These are phyloP conservation scores for Ochromonas danica DNA, from an alignment of 108 stramenopile genomes.

Conservation along the genomic window DNA sequence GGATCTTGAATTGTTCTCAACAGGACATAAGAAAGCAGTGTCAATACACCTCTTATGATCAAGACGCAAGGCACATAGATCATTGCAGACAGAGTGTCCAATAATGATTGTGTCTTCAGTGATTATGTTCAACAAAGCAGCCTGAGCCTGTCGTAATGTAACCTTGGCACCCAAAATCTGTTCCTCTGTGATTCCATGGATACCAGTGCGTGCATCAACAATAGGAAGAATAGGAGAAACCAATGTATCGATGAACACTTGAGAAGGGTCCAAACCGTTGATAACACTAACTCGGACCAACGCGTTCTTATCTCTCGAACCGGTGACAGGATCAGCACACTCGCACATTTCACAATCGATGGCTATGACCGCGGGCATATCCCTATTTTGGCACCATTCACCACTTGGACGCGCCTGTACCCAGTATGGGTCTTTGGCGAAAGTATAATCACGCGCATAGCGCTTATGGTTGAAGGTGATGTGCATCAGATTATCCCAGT, in stretches of 20 bases:
- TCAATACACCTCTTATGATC: slow-evolving; percentile 75
- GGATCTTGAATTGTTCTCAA: slow-evolving; percentile 22
- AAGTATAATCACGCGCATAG: slow-evolving; percentile 22
- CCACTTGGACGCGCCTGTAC: background rate
- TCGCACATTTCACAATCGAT: slow-evolving; percentile 99
- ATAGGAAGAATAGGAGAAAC: slow-evolving; percentile 88
- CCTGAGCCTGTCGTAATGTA: slow-evolving; percentile 86
- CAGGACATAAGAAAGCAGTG: slow-evolving; percentile 72
- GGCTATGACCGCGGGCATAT: slow-evolving; percentile 81
- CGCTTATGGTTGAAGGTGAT: background rate
- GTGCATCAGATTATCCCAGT: background rate
- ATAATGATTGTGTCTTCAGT: slow-evolving; percentile 84
- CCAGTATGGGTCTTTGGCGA: slow-evolving; percentile 4
- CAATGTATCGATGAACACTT: slow-evolving; percentile 81
- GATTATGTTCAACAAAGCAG: slow-evolving; percentile 83
- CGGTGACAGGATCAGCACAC: slow-evolving; percentile 77
- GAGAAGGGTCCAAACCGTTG: slow-evolving; percentile 68
- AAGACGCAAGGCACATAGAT: slow-evolving; percentile 78
- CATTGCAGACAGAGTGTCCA: slow-evolving; percentile 87
- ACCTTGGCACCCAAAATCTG: slow-evolving; percentile 76
- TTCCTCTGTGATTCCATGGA: slow-evolving; percentile 80
- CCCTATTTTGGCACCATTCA: slow-evolving; percentile 22
- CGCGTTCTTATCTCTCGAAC: slow-evolving; percentile 67
- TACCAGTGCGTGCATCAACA: slow-evolving; percentile 74
- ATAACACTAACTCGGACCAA: slow-evolving; percentile 85